Conservation (phyloP, 2,329 filamentous ascomycete genomes). For the Corinectria fuckeliana region DNA sequence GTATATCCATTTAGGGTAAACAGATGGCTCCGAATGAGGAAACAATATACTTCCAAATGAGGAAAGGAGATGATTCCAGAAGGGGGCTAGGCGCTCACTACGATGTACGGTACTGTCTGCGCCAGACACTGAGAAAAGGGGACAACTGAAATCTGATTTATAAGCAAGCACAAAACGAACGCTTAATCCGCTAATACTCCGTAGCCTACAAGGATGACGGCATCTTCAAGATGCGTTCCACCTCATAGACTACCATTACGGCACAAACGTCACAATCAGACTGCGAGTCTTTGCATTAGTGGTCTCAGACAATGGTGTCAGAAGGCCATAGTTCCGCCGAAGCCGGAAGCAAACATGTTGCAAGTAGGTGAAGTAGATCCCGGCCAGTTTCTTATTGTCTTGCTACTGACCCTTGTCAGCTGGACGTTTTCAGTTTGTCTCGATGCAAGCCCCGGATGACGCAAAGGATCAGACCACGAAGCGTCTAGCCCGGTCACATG, state of each 20-base stretch:
- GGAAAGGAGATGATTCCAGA: neutral
- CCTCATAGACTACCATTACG: neutral
- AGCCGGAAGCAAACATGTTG: neutral
- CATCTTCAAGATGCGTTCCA: neutral
- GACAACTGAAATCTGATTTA: neutral
- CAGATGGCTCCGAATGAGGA: constrained; percentile 7
- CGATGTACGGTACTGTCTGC: too few species aligned
- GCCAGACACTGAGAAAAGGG: neutral
- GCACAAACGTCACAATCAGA: neutral
- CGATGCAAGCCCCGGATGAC: constrained; percentile 5
- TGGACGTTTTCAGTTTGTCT: constrained; percentile 28
- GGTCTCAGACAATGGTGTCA: neutral
- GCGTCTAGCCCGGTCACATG: constrained; percentile 29
- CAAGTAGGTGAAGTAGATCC: neutral
- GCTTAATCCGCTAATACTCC: neutral
- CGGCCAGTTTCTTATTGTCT: neutral
- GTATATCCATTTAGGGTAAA: neutral
- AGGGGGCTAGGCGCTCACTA: neutral
- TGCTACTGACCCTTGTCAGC: neutral
- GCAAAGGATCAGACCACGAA: neutral
- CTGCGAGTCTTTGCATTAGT: neutral
- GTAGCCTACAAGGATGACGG: neutral
- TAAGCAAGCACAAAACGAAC: neutral
- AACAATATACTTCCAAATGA: neutral
- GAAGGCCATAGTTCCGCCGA: neutral